Base-by-base conservation (phyloP, 2,329 filamentous ascomycete species). In the Cordyceps cicadae region DNA sequence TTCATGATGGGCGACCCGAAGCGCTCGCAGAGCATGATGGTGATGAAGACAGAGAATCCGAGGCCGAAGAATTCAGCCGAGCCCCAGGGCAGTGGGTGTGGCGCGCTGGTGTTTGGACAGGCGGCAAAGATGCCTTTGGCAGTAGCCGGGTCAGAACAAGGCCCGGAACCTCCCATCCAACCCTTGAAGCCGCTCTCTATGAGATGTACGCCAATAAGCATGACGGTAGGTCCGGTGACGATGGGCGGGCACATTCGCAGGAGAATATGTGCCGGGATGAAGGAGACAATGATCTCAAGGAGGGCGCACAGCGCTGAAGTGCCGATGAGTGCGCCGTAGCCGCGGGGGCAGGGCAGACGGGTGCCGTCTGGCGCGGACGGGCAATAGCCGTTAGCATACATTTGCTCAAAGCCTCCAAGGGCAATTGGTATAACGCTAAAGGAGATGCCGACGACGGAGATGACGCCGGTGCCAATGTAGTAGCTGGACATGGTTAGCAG, bases 1-100 rank as follows among this genome's bases (percentile, higher is more conserved):
- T 92, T 92, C 88, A 94, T 92, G 65, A 94, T 88, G 0, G 90
- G 90, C 0, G 88, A 82, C 1, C 90, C 90, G 66, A 92, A 92
- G 12, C 89, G 83, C 72, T 94, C 90, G 70, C 88, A 90, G 14
- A 93, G 70, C 63, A 94, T 87, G 69, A 94, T 93, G 32, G 87
- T 88, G 50, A 88, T 66, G 69, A 93, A 93, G 41, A 92, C 90
- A 50, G 85, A 85, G 75, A 94, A 92, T 0, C 90, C 90, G 2
- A 94, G 81, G 14, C 81, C 90, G 5, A 94, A 83, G 66, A 88
- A 91, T 72, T 94, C 87, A 1, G 89, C 83, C 43, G 85, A 86
- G 3, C 89, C 90, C 90, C 90, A 94, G 0, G 83, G 86, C 1
- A 93, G 77, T 15, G 89, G 80, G 62, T 87, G 86, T 1, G 89